phyloP scores from a whole-genome alignment of 805 yeast species.

The Kuraishia ogatae region DNA sequence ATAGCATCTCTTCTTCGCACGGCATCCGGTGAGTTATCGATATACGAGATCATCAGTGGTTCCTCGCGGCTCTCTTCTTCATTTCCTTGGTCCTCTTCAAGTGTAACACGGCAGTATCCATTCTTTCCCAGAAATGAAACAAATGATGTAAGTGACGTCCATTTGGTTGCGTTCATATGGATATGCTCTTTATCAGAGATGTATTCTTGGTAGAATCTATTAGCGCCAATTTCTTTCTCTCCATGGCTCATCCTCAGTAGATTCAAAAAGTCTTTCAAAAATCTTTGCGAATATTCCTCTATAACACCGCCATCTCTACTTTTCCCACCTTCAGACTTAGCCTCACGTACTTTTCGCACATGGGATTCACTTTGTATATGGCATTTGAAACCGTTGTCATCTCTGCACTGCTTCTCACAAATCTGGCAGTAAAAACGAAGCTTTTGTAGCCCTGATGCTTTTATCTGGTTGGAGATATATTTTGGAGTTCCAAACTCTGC shows the following conservation, averaged over 20 bases:
- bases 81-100: slow-evolving; percentile 21
- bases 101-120: slow-evolving; percentile 46
- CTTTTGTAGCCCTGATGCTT: slow-evolving; percentile 78
- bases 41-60: slow-evolving; percentile 34
- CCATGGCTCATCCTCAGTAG: slow-evolving; percentile 68
- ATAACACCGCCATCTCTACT: slow-evolving; percentile 22
- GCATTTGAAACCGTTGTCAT: slow-evolving; percentile 90
- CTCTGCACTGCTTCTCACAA: slow-evolving; percentile 90
- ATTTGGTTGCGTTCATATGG: slow-evolving; percentile 85
- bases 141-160: slow-evolving; percentile 64
- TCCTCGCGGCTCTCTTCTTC: slow-evolving; percentile 22
- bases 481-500: slow-evolving; percentile 64
- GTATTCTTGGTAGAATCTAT: slow-evolving; percentile 84
- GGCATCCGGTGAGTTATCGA: slow-evolving; percentile 46
- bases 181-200: slow-evolving; percentile 76
- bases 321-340: slow-evolving; percentile 34
- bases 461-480: slow-evolving; percentile 65
- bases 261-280: slow-evolving; percentile 55
- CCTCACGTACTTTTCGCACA: slow-evolving; percentile 41
- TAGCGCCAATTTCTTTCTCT: slow-evolving; percentile 69
- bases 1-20: slow-evolving; percentile 28
- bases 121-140: slow-evolving; percentile 48
- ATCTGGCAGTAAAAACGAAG: slow-evolving; percentile 84
- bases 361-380: slow-evolving; percentile 85
- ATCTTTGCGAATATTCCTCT: slow-evolving; percentile 49